Conservation (phyloP, 768 basidiomycete genomes). For the Candolleomyces aberdarensis region DNA sequence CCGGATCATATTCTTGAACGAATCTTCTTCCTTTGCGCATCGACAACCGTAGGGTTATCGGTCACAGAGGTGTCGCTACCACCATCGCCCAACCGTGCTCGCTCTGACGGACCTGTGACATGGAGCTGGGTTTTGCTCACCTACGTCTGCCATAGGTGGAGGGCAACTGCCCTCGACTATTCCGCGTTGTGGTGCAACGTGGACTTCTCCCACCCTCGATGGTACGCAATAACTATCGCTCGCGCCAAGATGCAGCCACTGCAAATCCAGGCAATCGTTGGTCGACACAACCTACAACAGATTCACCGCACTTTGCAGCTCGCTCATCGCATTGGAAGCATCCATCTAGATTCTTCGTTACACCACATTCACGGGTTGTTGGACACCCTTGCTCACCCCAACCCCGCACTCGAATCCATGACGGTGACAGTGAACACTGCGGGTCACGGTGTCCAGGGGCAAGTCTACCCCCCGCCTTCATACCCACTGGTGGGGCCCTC, state of each 20-base stretch:
- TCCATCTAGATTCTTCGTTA: slow-evolving; percentile 32
- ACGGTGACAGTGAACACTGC: slow-evolving; percentile 17
- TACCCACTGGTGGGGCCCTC: slow-evolving; percentile 27
- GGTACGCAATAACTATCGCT: slow-evolving; percentile 26
- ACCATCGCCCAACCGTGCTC: not conserved
- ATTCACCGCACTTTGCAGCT: slow-evolving; percentile 31
- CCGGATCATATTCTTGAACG: slow-evolving; percentile 1
- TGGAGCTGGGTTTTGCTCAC: slow-evolving; percentile 37
- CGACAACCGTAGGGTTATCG: not conserved
- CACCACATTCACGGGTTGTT: slow-evolving; percentile 31
- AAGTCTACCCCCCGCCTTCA: slow-evolving; percentile 24
- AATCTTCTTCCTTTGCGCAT: slow-evolving; percentile 1
- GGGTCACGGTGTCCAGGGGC: slow-evolving; percentile 8
- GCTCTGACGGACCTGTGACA: not conserved
- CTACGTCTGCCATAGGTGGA: slow-evolving; percentile 37
- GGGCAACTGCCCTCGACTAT: slow-evolving; percentile 27
- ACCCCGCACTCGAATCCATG: slow-evolving; percentile 31
- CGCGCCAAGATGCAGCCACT: slow-evolving; percentile 32
- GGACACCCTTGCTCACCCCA: slow-evolving; percentile 31
- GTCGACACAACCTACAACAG: slow-evolving; percentile 25
- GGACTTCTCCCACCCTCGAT: slow-evolving; percentile 36
- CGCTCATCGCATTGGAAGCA: slow-evolving; percentile 31
- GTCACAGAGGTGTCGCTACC: not conserved
- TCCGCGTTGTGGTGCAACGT: slow-evolving; percentile 34
- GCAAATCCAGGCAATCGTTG: slow-evolving; percentile 28